Base-by-base conservation (phyloP, 2,329 filamentous ascomycete species). In the Penicillium brevicompactum region DNA sequence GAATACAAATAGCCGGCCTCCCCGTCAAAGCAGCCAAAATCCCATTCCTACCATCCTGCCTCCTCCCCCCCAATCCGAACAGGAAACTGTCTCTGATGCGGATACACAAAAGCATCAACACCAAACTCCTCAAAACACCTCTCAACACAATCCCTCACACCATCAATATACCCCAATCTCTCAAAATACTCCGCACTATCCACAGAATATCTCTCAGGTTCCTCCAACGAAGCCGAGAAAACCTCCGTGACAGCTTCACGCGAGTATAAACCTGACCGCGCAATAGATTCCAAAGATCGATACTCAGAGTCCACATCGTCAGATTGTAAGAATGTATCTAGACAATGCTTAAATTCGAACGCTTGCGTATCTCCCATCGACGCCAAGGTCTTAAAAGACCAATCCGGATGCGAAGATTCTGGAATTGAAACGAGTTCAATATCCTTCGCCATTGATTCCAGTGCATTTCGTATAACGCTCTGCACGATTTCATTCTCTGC, bases 21-120 rank as follows among this genome's bases (percentile, higher is more conserved):
- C 82, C 82, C 1, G 81, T 83, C 50, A 84, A 64, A 0, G 82
- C 81, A 2, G 81, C 82, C 1, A 84, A 64, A 45, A 84, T 81
- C 2, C 82, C 82, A 59, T 85, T 88, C 2, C 86, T 75, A 1
- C 84, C 84, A n/a, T 73, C 73, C 70, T 88, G 86, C 0, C 78
- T 81, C 0, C 80, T 74, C 1, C 79, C 78, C 78, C 3, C 84
- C 84, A 22, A 87, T 69, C 44, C 80, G 78, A 2, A 87, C 84
- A 5, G 86, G 83, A 1, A 88, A 78, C 51, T 86, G 86, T 64
- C 80, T 81, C 63, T 88, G 86, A 65, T 88, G 81, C 0, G 86
- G 85, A 68, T 88, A 88, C 61, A 87, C 80, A 34, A 88, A 62
- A 0, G 81, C 84, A 64, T 86, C 82, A 13, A 88, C 74, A 0